Base-by-base conservation (phyloP, 2,329 filamentous ascomycete species). In the Elsinoe perseae region DNA sequence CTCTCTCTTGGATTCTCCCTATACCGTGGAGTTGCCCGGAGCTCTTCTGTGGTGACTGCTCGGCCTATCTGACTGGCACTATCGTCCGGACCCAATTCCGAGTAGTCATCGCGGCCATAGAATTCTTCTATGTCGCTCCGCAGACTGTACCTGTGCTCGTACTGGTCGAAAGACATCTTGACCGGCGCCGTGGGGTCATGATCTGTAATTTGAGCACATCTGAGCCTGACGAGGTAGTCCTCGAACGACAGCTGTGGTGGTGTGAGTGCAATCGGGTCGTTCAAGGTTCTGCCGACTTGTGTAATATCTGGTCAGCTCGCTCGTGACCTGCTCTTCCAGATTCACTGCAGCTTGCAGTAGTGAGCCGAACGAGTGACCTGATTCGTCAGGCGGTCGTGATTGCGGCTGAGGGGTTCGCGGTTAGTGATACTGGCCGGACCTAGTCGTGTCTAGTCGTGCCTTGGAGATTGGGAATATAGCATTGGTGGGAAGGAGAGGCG, bases 21-120 rank as follows among this genome's bases (percentile, higher is more conserved):
- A 27, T 30, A 56, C 18, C 53, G 38, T 28, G 53, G 53, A 7
- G 40, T 56, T 18, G 30, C 16, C 32, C 48, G 30, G 8, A 46
- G 30, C 16, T 58, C 38, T 21, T 58, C 50, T 21, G 48, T 38
- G 16, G 54, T 56, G 50, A 54, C 28, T 14, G 57, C 50, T 32
- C 56, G 48, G 12, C 57, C 57, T 20, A 56, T 56, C 12, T 56
- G 59, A 54, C 57, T 59, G 48, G 55, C 42, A 50, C 57, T 60
- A 32, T 60, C 57, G 30, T 60, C 54, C 16, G 57, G 59, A 20
- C 50, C 57, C 36, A 58, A 30, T n/a, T 57, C 54, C 9, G 57
- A 54, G 32, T 52, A 54, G 38, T 58, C 54, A 25, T 43, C 50
- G 43, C 38, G 44, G 21, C 36, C 30, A 20, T 52, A 38, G 48